Base-by-base conservation (phyloP, 352 stramenopile genomes). In the Phytophthora palmivora region DNA sequence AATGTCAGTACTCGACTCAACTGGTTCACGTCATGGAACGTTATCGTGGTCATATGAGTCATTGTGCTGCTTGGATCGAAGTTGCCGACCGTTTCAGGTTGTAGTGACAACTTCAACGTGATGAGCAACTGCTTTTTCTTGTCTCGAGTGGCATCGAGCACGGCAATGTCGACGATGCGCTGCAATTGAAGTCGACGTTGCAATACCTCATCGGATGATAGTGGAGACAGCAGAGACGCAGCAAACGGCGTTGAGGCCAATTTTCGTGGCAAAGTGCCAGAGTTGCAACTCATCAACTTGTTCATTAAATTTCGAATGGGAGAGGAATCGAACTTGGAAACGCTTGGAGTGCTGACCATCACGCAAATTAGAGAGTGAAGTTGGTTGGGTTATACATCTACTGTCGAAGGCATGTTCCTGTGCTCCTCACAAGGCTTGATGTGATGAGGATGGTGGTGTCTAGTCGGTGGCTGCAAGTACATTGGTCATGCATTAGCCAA, bases 111-210 rank as follows among this genome's bases (percentile, higher is more conserved):
- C 58, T 67, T 41, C 21, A 67, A 49, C 19, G 33, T 54, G 41
- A 61, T 45, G 21, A 67, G 28, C 12, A 71, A 28, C 21, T 71
- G 39, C 6, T 62, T 59, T 33, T 70, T 67, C 56, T 58, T 61
- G 62, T 58, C 48, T 14, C 62, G 47, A 8, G 56, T 58, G 36
- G 62, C 33, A 30, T 56, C 36, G n/a, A 71, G 42, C 34, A 71
- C 62, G 5, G 41, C 50, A 16, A 71, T 26, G 37, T 61, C 38
- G 16, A 32, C 22, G 37, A 71, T 56, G 3, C 62, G 62, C 22
- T 67, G 48, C 56, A 71, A 48, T 47, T 67, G 56, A 11, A 58
- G 24, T 21, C 16, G 56, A 15, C 62, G 56, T 5, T 45, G 33
- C 9, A 22, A n/a, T 0, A 16, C 16, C 41, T 67, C 46, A 39